phyloP scores from a whole-genome alignment of 2,329 filamentous ascomycete species.

The Grosmannia clavigera region DNA sequence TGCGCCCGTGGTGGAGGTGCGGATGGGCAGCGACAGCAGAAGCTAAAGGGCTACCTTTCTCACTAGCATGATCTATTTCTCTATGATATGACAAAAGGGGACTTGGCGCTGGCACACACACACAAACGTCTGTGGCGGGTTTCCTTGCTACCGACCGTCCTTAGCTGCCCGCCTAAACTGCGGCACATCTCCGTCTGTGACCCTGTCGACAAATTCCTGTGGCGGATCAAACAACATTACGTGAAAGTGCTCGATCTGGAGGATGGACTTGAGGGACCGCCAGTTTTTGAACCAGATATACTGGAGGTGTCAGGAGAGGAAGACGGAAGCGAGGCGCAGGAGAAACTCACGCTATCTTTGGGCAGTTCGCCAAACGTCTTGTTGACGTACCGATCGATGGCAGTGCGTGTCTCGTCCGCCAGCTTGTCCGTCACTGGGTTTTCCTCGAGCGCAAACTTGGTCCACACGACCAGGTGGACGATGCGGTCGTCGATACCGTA shows the following conservation, averaged over 20 bases:
- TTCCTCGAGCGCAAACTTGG: conserved; percentile 69
- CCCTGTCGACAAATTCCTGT: conserved; percentile 49
- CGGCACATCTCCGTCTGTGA: conserved; percentile 65
- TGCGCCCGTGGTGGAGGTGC: conserved; percentile 53
- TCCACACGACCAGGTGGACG: conserved; percentile 84
- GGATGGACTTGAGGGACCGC: conserved; percentile 70
- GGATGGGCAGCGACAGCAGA: conserved; percentile 7
- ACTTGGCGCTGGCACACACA: not conserved
- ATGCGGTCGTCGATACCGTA: conserved; percentile 73
- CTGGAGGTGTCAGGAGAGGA: conserved; percentile 12
- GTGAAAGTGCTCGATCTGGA: conserved; percentile 86
- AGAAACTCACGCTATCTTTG: conserved; percentile 36
- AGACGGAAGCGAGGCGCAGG: not conserved
- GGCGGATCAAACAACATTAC: conserved; percentile 79
- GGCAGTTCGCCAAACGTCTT: conserved; percentile 49
- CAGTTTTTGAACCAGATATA: conserved; percentile 82
- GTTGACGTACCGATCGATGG: conserved; percentile 61
- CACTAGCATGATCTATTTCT: not conserved
- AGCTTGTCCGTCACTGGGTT: conserved; percentile 54
- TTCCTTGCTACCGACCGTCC: conserved; percentile 7
- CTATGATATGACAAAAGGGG: not conserved
- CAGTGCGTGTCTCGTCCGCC: conserved; percentile 45
- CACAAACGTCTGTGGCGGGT: not conserved
- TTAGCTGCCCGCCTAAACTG: conserved; percentile 32
- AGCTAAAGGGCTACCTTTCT: not conserved